Base-by-base conservation (phyloP, 306 rosid species). In the Arachis stenosperma region DNA sequence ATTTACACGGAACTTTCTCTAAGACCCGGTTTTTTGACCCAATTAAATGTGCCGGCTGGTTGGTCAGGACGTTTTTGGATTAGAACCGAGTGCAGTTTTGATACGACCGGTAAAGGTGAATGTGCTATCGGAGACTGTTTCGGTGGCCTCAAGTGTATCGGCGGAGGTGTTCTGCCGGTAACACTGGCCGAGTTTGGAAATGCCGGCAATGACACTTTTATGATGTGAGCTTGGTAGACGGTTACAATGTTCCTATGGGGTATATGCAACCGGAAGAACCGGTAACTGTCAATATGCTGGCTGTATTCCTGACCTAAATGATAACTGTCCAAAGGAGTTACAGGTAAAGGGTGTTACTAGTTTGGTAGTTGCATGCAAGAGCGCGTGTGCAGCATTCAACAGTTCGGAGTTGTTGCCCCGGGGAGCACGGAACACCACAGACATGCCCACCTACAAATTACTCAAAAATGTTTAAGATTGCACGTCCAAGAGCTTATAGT, bases 11-110 rank as follows among this genome's bases (percentile, higher is more conserved):
- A 96, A 12, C 85, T 91, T 10, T 8, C 75, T 9, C 65, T 94
- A 29, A n/a, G 53, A 0, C 85, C 96, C 0, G 95, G 90, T 0
- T 57, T 76, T 0, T 70, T 87, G 0, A 17, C 67, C 6, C 73
- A 80, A 5, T 63, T 94, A 54, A 81, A 79, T 0, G 95, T 90
- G 1, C 92, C 90, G 2, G 36, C 77, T 0, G 97, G 98, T 0
- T 94, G 97, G 98, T 94, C 98, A 0, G 98, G 98, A 4, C 79
- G 98, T 8, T 80, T 91, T 56, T 94, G 98, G 98, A 97, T 59
- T 10, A 47, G 98, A 29, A 94, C 98, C 4, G 84, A 84, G 8
- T 90, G 97, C 79, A 68, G 59, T 48, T 93, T 90, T 33, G 93
- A 90, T 13, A 22, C 22, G n/a, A 22, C 84, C 5, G 97, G 97